Evolutionary conservation across 2,329 filamentous ascomycete genomes (phyloP).

Genomic region (Fulvia fulva): DNA sequence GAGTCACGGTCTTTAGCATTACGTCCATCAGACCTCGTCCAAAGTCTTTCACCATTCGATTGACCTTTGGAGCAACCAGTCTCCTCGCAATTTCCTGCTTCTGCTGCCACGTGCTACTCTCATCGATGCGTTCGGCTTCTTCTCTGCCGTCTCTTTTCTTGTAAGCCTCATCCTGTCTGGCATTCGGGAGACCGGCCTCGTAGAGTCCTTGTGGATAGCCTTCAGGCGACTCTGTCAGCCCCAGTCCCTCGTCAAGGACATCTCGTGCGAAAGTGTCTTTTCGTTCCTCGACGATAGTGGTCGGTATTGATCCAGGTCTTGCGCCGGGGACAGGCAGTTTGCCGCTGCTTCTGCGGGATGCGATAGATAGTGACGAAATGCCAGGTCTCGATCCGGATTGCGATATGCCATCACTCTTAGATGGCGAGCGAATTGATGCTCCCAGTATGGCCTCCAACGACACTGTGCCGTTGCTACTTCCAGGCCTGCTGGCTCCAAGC

Average conservation of each 20-base stretch:
- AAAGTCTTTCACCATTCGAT: not conserved
- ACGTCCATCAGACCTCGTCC: not conserved
- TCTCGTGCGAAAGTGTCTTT: not conserved
- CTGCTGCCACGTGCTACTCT: not conserved
- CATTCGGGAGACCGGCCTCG: not conserved
- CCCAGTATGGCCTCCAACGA: not conserved
- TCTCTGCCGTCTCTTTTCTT: not conserved
- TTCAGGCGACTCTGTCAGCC: not conserved
- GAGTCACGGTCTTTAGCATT: not conserved
- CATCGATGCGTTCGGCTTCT: not conserved
- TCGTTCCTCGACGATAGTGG: not conserved
- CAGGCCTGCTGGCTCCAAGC: not conserved
- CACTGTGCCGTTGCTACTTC: not conserved
- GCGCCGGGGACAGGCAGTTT: not conserved
- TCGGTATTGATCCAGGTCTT: not conserved
- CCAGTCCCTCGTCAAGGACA: too few relatives aligned
- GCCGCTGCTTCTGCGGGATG: not conserved
- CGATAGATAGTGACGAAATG: not conserved
- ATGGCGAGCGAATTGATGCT: not conserved
- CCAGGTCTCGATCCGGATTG: too few relatives aligned
- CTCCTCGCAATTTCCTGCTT: not conserved
- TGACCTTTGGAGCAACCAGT: not conserved
- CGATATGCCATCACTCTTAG: too few relatives aligned
- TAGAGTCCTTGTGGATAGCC: not conserved
- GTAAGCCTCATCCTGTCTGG: not conserved